Conservation (phyloP, 139 green algal species). For the Chlorella sp. region DNA sequence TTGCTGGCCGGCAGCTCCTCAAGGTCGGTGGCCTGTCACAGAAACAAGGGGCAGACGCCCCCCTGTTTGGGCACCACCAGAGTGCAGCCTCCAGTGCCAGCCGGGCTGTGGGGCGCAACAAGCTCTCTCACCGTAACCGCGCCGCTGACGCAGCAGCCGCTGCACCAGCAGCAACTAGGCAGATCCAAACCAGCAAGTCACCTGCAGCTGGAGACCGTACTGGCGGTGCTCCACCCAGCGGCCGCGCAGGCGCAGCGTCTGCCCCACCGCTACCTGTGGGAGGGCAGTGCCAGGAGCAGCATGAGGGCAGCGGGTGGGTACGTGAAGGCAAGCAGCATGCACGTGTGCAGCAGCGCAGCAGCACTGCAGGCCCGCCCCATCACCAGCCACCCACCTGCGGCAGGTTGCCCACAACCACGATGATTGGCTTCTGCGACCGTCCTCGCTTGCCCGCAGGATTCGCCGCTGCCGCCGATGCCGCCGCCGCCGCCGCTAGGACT, state of each 20-base stretch:
- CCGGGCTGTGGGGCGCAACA: too few species aligned
- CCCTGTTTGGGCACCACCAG: too few species aligned
- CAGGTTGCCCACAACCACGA: constrained; percentile 52
- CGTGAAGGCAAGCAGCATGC: neutral
- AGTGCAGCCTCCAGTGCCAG: too few species aligned
- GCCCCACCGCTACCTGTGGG: constrained; percentile 31
- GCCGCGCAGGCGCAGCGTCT: constrained; percentile 43
- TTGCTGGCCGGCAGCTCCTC: constrained; percentile 12
- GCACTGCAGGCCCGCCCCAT: too few species aligned
- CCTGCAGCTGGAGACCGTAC: constrained; percentile 46
- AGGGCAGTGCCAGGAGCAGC: neutral
- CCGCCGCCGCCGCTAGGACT: neutral
- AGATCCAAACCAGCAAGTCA: too few species aligned
- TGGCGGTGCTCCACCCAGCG: constrained; percentile 48
- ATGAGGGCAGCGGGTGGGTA: neutral
- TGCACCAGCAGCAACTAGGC: too few species aligned
- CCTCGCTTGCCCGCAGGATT: too few species aligned
- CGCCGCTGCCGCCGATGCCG: neutral
- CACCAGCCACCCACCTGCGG: constrained; percentile 1
- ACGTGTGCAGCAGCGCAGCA: neutral
- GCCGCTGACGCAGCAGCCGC: too few species aligned
- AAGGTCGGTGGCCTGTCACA: neutral
- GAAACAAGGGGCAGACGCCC: too few species aligned
- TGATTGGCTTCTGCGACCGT: neutral
- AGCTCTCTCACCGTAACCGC: too few species aligned